Evolutionary conservation across 139 green algal species (phyloP), one percentile per base, ranked within the genome.

Genomic region (Coelastrella sp.): DNA sequence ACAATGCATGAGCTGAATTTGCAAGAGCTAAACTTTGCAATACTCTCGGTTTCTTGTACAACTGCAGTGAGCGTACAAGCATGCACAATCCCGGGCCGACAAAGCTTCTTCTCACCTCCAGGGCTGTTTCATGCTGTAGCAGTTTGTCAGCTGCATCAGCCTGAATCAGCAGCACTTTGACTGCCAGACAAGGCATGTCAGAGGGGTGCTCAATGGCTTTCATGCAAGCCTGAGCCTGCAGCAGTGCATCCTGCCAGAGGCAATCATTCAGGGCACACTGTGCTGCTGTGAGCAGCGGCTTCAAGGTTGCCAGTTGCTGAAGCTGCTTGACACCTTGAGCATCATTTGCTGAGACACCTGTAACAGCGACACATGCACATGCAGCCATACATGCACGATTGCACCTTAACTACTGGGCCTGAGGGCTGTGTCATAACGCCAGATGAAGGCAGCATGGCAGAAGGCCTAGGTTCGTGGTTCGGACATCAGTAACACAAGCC

Each of bases 111-210:
- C 65, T n/a, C 4, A 88, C 83, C 83, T 88, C 23, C 4, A 80
- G 7, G 4, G 83, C 71, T 7, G 65, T 14, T 8, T 88, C 47
- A 22, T 73, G 7, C 47, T 60, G 6, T 3, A 58, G 54, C 54
- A 88, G 68, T 1, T 80, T 19, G 3, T 17, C 8, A 7, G 66
- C 22, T 23, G 83, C 68, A 4, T 23, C 11, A 20, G 83, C 66
- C 83, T 88, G 66, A 32, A 88, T 22, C 68, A 88, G 54, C 66
- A 88, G 68, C 54, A 80, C 4, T 54, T 76, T 71, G 32, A n/a
- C 56, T 11, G 68, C 68, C 6, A 88, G 68, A 3, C 68, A 54
- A 54, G 83, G 68, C 17, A 47, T 58, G 23, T 16, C 64, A 14
- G 66, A 57, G n/a, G 83, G 23, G 3, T 87, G 64, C 66, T 80